Percentiles rank a stretch among this genome's conserved stretches.
phyloP scores from a whole-genome alignment of 768 basidiomycete species.

The Pulveroboletus sp. region DNA sequence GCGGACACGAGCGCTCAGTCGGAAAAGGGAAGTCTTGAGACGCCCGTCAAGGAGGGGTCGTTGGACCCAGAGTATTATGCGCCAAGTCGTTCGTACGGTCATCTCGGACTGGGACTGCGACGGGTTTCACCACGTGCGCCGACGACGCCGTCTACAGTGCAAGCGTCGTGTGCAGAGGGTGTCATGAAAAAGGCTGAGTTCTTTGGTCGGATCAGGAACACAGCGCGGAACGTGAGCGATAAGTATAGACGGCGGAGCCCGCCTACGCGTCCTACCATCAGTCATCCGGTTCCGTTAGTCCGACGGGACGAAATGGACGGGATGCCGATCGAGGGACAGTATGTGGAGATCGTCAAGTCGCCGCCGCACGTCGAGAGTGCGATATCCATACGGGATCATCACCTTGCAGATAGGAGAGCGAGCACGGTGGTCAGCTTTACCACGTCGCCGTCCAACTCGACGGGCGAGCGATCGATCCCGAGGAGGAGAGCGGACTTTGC shows the following conservation, averaged over 20 bases:
- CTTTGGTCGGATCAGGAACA: slow-evolving; percentile 55
- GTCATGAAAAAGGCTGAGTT: slow-evolving; percentile 72
- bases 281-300: slow-evolving; percentile 49
- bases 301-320: slow-evolving; percentile 16
- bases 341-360: slow-evolving; percentile 29
- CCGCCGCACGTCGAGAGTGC: slow-evolving; percentile 20
- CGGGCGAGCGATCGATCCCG: slow-evolving; percentile 61
- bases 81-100: slow-evolving; percentile 17
- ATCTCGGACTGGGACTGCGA: slow-evolving; percentile 45
- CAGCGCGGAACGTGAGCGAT: slow-evolving; percentile 67
- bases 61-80: slow-evolving; percentile 16
- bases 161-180: slow-evolving; percentile 39
- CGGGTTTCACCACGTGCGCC: slow-evolving; percentile 47
- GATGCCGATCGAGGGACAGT: slow-evolving; percentile 32
- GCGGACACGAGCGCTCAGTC: slow-evolving; percentile 25
- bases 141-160: slow-evolving; percentile 34
- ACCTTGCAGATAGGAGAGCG: slow-evolving; percentile 28
- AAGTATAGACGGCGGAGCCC: slow-evolving; percentile 42
- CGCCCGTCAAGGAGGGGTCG: slow-evolving; percentile 16
- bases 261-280: slow-evolving; percentile 48
- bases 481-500: slow-evolving; percentile 66
- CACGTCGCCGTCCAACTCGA: slow-evolving; percentile 63
- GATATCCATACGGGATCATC: slow-evolving; percentile 41
- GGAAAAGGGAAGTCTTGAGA: slow-evolving; percentile 34
- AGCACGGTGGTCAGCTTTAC: slow-evolving; percentile 44